Base-by-base conservation (phyloP, 106 monocot genomes). In the Alisma plantagoaquatica region DNA sequence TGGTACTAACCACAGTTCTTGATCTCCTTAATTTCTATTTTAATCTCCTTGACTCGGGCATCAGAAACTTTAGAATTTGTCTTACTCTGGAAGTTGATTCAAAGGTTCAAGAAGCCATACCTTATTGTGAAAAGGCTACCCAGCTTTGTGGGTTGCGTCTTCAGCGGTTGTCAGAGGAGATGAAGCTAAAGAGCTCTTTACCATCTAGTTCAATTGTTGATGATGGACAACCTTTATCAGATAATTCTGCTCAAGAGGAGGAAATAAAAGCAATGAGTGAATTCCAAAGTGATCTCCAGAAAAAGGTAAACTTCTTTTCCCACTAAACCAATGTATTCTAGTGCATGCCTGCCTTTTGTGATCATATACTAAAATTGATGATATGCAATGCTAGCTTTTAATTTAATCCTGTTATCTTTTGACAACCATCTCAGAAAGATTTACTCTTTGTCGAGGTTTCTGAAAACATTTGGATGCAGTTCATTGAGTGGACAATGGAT, bases 31-130 rank as follows among this genome's bases (percentile, higher is more conserved):
- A 27, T 29, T 52, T 52, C 32, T 42, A 9, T 0, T 53, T 64
- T 31, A 7, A 1, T 54, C 12, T 12, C n/a, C 44, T 54, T 64
- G 32, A 43, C 54, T 53, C 46, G 54, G 12, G 7, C 14, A 25
- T 43, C 49, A 98, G 89, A 69, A 98, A 89, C 70, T 98, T 98
- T 47, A 70, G 89, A 63, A 65, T 89, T 69, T 81, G 96, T 46
- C 63, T 98, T 60, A 84, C 82, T 0, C 56, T 89, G 27, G 96
- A 98, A 42, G 41, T 78, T 44, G 77, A 63, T 3, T 70, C 71
- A 43, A 98, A 64, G 56, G 51, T 71, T 68, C 58, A 66, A 65
- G 96, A 98, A 28, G 84, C 89, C 29, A 62, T 82, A 22, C 69
- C 78, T 7, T 98, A 89, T 46, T 98, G 96, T 60, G 53, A 66